A percentile compares a stretch with the other conserved stretches of the same genome.
phyloP scores from a whole-genome alignment of 2,329 filamentous ascomycete species.

The Aspergillus piperis region DNA sequence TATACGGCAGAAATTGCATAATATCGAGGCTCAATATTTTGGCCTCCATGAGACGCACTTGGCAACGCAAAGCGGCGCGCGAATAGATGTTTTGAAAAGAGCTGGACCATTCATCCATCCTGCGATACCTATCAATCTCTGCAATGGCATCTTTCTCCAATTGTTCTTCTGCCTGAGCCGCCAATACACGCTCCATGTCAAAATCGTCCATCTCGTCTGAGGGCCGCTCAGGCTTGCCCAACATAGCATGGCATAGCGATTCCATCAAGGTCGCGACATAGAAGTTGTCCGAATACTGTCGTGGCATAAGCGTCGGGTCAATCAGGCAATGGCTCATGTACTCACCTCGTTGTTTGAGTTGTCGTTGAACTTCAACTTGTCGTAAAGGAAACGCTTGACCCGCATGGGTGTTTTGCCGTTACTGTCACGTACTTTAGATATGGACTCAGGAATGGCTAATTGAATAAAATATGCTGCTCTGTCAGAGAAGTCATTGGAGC shows the following conservation, averaged over 20 bases:
- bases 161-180: conserved; percentile 54
- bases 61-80: conserved; percentile 61
- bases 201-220: conserved; percentile 47
- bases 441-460: conserved; percentile 76
- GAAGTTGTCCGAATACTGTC: conserved; percentile 77
- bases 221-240: conserved; percentile 43
- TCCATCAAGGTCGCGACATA: conserved; percentile 81
- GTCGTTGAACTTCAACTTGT: conserved; percentile 90
- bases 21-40: conserved; percentile 55
- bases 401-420: conserved; percentile 75
- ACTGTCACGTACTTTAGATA: conserved; percentile 74
- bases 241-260: conserved; percentile 59
- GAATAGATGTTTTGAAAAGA: conserved; percentile 67
- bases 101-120: conserved; percentile 67
- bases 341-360: conserved; percentile 75
- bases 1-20: conserved; percentile 63
- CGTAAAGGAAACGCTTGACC: conserved; percentile 80
- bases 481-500: conserved; percentile 88
- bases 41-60: conserved; percentile 56
- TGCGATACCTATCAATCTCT: conserved; percentile 63
- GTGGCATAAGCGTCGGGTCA: conserved; percentile 8
- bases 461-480: conserved; percentile 83
- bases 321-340: background rate
- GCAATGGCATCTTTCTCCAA: conserved; percentile 60
- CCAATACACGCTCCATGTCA: conserved; percentile 50